Percentiles rank a stretch among this genome's conserved stretches.
These are phyloP conservation scores for Ganoderma boninense DNA, from an alignment of 1,284 basidiomycete species.

Conservation along the genomic window DNA sequence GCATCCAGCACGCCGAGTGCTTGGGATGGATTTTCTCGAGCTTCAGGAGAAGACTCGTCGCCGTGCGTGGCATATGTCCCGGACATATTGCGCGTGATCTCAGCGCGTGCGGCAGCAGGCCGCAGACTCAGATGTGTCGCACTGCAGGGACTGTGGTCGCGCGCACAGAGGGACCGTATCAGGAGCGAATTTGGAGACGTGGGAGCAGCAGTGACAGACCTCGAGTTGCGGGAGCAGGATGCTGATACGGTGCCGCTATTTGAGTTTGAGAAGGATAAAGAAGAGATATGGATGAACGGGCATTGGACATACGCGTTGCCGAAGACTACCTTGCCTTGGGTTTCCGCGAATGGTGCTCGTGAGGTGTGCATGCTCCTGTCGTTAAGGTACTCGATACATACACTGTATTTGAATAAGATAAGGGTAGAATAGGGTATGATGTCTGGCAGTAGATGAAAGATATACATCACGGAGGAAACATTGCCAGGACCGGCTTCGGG, in stretches of 20 bases:
- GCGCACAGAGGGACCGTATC: not conserved
- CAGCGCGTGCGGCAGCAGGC: not conserved
- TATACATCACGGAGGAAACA: not conserved
- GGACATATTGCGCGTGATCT: not conserved
- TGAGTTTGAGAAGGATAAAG: not conserved
- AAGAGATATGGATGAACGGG: not conserved
- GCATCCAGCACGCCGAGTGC: not conserved
- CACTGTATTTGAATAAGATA: not conserved
- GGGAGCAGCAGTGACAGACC: not conserved
- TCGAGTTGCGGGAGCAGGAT: not conserved
- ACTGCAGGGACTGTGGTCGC: not conserved
- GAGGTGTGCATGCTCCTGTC: no score
- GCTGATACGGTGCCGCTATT: not conserved
- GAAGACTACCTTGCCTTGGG: not conserved
- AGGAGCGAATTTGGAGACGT: not conserved
- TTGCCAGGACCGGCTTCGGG: not conserved
- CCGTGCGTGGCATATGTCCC: not conserved
- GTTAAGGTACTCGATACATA: not conserved
- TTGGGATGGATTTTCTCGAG: not conserved
- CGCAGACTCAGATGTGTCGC: not conserved
- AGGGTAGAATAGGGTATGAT: not conserved
- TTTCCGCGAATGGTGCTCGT: not conserved
- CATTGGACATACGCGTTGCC: not conserved
- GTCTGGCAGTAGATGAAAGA: not conserved
- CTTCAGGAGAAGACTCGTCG: not conserved